phyloP scores from a whole-genome alignment of 108 stramenopile species.

The Cylindrotheca fusiformis region DNA sequence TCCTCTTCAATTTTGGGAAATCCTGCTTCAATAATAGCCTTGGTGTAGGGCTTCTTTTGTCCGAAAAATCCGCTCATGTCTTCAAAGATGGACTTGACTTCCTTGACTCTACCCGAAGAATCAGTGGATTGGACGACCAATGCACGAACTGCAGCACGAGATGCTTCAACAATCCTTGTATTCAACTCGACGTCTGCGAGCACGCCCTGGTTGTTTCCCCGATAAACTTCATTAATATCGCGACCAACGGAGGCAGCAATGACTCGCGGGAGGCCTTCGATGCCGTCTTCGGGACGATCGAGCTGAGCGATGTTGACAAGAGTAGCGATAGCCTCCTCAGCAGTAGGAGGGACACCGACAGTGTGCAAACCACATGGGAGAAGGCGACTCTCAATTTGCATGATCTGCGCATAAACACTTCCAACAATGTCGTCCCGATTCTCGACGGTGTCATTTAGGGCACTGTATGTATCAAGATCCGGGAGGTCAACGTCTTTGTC shows the following conservation, averaged over 20 bases:
- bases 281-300: slow-evolving; percentile 90
- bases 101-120: slow-evolving; percentile 90
- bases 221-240: slow-evolving; percentile 94
- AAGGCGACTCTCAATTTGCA: slow-evolving; percentile 97
- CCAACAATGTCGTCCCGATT: slow-evolving; percentile 85
- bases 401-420: slow-evolving; percentile 89
- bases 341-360: slow-evolving; percentile 93
- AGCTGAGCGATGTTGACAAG: slow-evolving; percentile 95
- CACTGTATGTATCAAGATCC: slow-evolving; percentile 73
- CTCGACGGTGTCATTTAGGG: slow-evolving; percentile 76
- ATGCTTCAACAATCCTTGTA: slow-evolving; percentile 75
- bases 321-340: slow-evolving; percentile 93
- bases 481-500: slow-evolving; percentile 97
- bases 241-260: slow-evolving; percentile 90
- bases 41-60: slow-evolving; percentile 83
- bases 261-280: slow-evolving; percentile 91
- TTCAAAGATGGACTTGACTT: slow-evolving; percentile 89
- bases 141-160: slow-evolving; percentile 88
- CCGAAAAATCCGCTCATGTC: slow-evolving; percentile 80
- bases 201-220: slow-evolving; percentile 87
- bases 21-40: slow-evolving; percentile 86
- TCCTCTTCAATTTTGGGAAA: slow-evolving; percentile 83
- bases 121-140: slow-evolving; percentile 89
- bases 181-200: slow-evolving; percentile 88
- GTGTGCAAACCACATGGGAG: slow-evolving; percentile 96